Percentiles rank a stretch among this genome's conserved stretches.
These are phyloP conservation scores for Acacia confusa DNA, from an alignment of 306 rosid species.

Conservation along the genomic window DNA sequence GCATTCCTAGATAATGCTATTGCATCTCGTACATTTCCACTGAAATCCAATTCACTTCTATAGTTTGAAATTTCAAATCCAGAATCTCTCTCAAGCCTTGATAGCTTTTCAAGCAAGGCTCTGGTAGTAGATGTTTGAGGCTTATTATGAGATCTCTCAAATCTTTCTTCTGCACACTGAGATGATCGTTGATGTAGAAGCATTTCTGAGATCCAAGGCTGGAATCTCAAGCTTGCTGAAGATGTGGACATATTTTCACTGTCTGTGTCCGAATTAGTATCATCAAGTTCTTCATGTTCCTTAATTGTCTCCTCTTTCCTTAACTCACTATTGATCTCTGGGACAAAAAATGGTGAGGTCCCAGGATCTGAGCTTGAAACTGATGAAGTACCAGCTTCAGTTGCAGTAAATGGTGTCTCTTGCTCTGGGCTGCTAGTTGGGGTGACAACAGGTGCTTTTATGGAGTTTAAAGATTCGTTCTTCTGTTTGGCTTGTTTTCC, in stretches of 20 bases:
- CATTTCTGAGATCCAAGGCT: slow-evolving; percentile 74
- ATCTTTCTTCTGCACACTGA: slow-evolving; percentile 50
- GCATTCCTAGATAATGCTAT: slow-evolving; percentile 72
- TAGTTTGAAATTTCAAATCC: slow-evolving; percentile 52
- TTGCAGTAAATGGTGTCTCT: slow-evolving; percentile 79
- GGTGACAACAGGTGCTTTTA: slow-evolving; percentile 72
- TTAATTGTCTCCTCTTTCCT: slow-evolving; percentile 66
- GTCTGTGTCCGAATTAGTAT: slow-evolving; percentile 74
- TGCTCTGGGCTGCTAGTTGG: slow-evolving; percentile 95
- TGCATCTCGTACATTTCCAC: slow-evolving; percentile 86
- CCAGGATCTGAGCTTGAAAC: slow-evolving; percentile 96
- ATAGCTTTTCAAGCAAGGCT: slow-evolving; percentile 58
- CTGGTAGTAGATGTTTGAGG: slow-evolving; percentile 56
- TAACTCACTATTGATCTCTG: slow-evolving; percentile 62
- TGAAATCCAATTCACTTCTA: slow-evolving; percentile 55
- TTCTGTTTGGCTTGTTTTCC: slow-evolving; percentile 52
- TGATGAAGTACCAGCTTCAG: slow-evolving; percentile 91
- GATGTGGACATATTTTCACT: slow-evolving; percentile 65
- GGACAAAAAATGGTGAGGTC: slow-evolving; percentile 78
- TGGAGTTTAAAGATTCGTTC: slow-evolving; percentile 48
- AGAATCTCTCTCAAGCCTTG: slow-evolving; percentile 66
- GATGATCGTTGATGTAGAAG: slow-evolving; percentile 57
- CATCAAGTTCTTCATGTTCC: slow-evolving; percentile 61
- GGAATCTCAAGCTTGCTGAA: slow-evolving; percentile 80
- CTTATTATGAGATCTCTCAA: slow-evolving; percentile 49